These are phyloP conservation scores for Yamagishiella unicocca DNA, from an alignment of 139 green algal species.

Conservation along the genomic window DNA sequence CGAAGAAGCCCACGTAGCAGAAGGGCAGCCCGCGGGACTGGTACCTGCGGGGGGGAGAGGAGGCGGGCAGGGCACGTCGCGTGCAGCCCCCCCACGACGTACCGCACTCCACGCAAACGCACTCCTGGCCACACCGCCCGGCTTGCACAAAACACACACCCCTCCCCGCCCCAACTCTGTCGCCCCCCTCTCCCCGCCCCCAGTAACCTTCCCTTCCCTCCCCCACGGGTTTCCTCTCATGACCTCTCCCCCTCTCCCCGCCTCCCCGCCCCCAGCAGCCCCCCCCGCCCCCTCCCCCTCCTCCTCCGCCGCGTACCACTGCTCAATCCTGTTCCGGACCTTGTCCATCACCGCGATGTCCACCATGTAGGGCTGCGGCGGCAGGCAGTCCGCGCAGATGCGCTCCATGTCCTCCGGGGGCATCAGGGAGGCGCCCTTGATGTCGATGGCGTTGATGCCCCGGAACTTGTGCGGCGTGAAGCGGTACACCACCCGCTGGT, in stretches of 20 bases:
- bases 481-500: conserved; percentile 73
- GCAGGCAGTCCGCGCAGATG: conserved; percentile 62
- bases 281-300: neutral
- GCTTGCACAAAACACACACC: no score
- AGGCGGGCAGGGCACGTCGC: no score
- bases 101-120: no score
- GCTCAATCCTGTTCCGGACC: conserved; percentile 68
- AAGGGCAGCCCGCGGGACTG: conserved; percentile 74
- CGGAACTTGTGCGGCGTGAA: conserved; percentile 68
- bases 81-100: no score
- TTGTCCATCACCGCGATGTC: conserved; percentile 75
- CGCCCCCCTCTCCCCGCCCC: neutral
- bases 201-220: neutral
- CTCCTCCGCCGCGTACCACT: conserved; percentile 58
- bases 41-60: conserved; percentile 65
- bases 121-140: no score
- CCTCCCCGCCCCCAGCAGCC: neutral
- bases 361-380: conserved; percentile 65
- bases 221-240: no score
- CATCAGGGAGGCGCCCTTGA: conserved; percentile 70
- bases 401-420: conserved; percentile 41
- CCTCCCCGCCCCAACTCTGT: no score
- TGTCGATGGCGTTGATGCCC: conserved; percentile 69
- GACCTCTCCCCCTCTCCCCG: neutral
- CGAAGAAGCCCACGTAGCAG: conserved; percentile 78